These are phyloP conservation scores for Syncephalastrum contaminatum DNA, from an alignment of 371 early-diverging fungal genomes.

Conservation along the genomic window DNA sequence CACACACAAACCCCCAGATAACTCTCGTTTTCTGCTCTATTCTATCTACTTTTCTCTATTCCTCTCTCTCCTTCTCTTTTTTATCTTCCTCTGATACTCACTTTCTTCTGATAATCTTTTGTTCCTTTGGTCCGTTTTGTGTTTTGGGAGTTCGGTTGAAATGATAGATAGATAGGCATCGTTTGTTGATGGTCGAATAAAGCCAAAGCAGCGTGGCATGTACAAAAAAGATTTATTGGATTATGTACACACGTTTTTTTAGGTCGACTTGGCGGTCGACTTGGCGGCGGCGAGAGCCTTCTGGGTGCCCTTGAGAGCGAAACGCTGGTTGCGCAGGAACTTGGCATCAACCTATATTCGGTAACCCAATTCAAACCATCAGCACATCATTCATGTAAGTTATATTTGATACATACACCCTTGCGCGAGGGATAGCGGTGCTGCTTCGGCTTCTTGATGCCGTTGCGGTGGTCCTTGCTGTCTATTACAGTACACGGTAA, in stretches of 20 bases:
- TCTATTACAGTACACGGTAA: constrained; percentile 31
- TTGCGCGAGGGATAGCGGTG: constrained; percentile 88
- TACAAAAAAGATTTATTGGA: constrained; percentile 6
- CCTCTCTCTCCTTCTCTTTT: not conserved
- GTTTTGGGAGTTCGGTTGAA: too few relatives aligned
- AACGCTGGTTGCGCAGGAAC: constrained; percentile 98
- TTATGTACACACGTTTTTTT: not conserved
- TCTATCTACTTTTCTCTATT: constrained; percentile 1
- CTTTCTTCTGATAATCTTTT: too few relatives aligned
- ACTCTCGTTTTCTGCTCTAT: not conserved
- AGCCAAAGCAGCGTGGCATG: not conserved
- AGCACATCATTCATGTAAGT: not conserved
- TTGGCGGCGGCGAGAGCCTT: constrained; percentile 34
- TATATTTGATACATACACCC: constrained; percentile 69
- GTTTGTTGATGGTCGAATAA: constrained; percentile 10
- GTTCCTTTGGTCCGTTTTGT: too few relatives aligned
- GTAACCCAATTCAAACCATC: not conserved
- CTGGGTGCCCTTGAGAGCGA: constrained; percentile 82
- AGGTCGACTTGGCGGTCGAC: constrained; percentile 21
- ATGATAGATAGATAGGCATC: too few relatives aligned
- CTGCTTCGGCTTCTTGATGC: constrained; percentile 94
- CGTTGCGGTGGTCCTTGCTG: constrained; percentile 98
- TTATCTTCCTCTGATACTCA: too few relatives aligned
- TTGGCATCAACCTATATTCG: constrained; percentile 82
- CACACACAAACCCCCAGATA: too few relatives aligned